Evolutionary conservation across 2,329 filamentous ascomycete genomes (phyloP).

Genomic region (Tolypocladium sp.): DNA sequence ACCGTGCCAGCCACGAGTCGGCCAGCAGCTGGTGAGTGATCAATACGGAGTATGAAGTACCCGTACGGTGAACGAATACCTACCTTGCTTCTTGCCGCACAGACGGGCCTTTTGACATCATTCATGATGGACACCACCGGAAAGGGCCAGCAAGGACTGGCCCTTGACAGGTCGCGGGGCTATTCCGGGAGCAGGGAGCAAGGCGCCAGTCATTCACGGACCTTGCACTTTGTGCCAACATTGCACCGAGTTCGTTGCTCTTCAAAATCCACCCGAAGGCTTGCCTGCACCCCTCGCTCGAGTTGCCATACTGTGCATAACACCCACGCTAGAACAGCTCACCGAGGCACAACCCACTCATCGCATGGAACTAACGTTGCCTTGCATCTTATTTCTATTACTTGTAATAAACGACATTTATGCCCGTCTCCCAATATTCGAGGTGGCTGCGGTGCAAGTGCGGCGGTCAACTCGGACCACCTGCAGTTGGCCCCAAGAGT

Average conservation of each 20-base stretch:
- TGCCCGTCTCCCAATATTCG: neutral
- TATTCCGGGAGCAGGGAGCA: too few relatives aligned
- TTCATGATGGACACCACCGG: too few relatives aligned
- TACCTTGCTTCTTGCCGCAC: neutral
- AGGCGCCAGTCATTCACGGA: neutral
- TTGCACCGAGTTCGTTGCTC: neutral
- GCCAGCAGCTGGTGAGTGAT: too few relatives aligned
- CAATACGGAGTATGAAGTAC: neutral
- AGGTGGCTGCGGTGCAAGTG: neutral
- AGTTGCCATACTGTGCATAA: neutral
- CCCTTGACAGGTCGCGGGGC: too few relatives aligned
- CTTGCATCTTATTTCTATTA: neutral
- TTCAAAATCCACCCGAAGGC: neutral
- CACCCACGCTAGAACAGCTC: neutral
- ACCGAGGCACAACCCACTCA: neutral
- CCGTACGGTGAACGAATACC: neutral
- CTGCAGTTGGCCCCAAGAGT: neutral
- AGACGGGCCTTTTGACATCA: neutral
- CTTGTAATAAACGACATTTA: neutral
- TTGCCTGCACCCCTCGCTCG: neutral
- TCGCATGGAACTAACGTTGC: neutral
- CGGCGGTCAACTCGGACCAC: neutral
- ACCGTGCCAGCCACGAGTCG: too few relatives aligned
- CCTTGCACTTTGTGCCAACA: neutral
- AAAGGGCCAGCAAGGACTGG: too few relatives aligned